Percentiles rank a stretch among this genome's conserved stretches.
Conservation (phyloP, 2,329 filamentous ascomycete species). For the Capronia americana region DNA sequence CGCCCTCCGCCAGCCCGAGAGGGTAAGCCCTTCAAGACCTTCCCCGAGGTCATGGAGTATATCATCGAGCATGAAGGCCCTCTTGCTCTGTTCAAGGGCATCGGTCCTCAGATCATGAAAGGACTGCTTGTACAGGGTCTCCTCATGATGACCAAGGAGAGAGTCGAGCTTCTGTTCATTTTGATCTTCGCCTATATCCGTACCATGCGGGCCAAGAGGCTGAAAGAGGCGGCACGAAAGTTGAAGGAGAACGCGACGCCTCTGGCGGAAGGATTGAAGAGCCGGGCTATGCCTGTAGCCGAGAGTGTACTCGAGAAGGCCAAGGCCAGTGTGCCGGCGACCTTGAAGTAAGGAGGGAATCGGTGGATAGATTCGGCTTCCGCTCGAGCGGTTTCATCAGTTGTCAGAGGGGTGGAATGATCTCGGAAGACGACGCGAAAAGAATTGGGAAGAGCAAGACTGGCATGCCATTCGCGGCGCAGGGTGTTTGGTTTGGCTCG, state of each 20-base stretch:
- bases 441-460: background rate
- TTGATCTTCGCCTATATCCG: constrained; percentile 82
- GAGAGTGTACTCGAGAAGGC: constrained; percentile 53
- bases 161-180: constrained; percentile 87
- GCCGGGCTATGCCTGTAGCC: constrained; percentile 32
- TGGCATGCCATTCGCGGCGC: background rate
- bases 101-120: constrained; percentile 91
- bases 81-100: constrained; percentile 91
- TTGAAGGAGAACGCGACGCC: constrained; percentile 30
- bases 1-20: constrained; percentile 82
- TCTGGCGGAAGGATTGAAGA: constrained; percentile 23
- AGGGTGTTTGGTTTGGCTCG: background rate
- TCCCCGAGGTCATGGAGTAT: constrained; percentile 92
- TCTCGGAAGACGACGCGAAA: background rate
- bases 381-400: background rate
- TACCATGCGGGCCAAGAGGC: constrained; percentile 70
- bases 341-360: constrained; percentile 51
- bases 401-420: background rate
- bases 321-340: constrained; percentile 58
- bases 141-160: constrained; percentile 99
- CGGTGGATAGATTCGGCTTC: background rate
- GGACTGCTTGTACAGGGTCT: constrained; percentile 92
- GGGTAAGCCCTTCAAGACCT: constrained; percentile 91
- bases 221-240: constrained; percentile 68
- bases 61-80: constrained; percentile 87